Base-by-base conservation (phyloP, 2,329 filamentous ascomycete genomes). In the Aspergillus sp. region DNA sequence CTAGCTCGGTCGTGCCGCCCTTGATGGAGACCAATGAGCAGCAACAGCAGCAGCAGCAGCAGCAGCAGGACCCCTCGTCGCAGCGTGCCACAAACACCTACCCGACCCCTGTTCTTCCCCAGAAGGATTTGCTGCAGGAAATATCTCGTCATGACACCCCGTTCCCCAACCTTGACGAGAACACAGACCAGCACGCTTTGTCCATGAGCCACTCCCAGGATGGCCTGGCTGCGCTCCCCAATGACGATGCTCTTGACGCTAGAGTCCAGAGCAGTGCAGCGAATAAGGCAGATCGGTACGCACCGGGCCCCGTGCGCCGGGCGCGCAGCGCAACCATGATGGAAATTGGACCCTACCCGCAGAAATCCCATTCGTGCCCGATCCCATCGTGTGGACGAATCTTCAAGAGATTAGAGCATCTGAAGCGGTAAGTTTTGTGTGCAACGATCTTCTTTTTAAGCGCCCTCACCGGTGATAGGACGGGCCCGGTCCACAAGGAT, bases 291-390 rank as follows among this genome's bases (percentile, higher is more conserved):
- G 79, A 68, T 61, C 73, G 63, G 34, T 58, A 57, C 38, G 58
- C 48, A 63, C 82, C 83, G 51, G 87, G 85, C 50, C 88, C 88
- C 49, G 85, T 93, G 60, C 86, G 93, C 59, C 82, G 93, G 61
- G 93, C 93, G 54, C 84, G 91, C 55, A 96, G 90, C 57, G 91
- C 93, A 44, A 97, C 93, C 3, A 86, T 94, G 69, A 94, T 94
- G 85, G 93, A 98, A 69, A 80, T 96, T 53, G 89, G 88, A 30
- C 93, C 94, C 9, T 97, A 97, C 66, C 89, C 93, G 44, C 88
- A 94, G 65, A 98, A 98, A 72, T 95, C 90, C 36, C 93, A 98
- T 71, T 97, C 91, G 2, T 98, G 93, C 74, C 93, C 93, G n/a
- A 98, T 98, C 62, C 93, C 93, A 29, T 94, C 91, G 46, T 98